A percentile compares a stretch with the other conserved stretches of the same genome.
Evolutionary conservation across 164 flowering plant species (phyloP).

Genomic region (Macadamia tetraphylla): DNA sequence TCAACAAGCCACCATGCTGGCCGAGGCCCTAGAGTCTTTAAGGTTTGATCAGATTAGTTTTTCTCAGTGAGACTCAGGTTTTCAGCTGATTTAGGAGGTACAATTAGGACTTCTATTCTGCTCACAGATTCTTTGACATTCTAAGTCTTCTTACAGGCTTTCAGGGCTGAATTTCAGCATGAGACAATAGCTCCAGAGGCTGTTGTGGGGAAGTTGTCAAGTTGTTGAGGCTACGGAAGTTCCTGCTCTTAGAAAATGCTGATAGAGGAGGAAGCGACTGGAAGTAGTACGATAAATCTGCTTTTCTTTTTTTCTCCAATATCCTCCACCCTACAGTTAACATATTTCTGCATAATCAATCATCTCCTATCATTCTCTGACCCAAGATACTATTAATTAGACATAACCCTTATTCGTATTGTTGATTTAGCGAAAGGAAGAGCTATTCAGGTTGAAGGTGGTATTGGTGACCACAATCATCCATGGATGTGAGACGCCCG

Average conservation of each 20-base stretch:
- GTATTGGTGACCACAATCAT: constrained; percentile 42
- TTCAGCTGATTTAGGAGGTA: not conserved
- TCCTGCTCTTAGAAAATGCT: constrained; percentile 14
- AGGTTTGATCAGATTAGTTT: constrained; percentile 23
- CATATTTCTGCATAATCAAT: not conserved
- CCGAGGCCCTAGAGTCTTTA: constrained; percentile 19
- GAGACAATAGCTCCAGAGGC: constrained; percentile 16
- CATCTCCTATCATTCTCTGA: not conserved
- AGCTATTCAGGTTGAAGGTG: constrained; percentile 53
- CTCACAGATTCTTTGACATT: not conserved
- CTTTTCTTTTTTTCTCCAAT: not conserved
- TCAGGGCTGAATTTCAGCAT: constrained; percentile 15
- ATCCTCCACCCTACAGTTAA: too few species aligned
- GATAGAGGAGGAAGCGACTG: constrained; percentile 13
- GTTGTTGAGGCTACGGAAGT: constrained; percentile 7
- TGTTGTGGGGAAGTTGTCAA: constrained; percentile 13
- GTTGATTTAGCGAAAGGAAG: constrained; percentile 46
- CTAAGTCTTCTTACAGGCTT: constrained; percentile 14
- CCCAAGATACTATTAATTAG: not conserved
- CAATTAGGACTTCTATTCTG: not conserved
- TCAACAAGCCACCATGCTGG: constrained; percentile 20
- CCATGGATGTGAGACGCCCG: constrained; percentile 41
- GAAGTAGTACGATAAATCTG: constrained; percentile 17
- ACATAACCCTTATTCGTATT: not conserved
- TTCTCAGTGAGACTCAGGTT: not conserved